Evolutionary conservation across 1,139 yeast species (phyloP), one percentile per base, ranked within the genome.

Genomic region (Diutina neorugosa): DNA sequence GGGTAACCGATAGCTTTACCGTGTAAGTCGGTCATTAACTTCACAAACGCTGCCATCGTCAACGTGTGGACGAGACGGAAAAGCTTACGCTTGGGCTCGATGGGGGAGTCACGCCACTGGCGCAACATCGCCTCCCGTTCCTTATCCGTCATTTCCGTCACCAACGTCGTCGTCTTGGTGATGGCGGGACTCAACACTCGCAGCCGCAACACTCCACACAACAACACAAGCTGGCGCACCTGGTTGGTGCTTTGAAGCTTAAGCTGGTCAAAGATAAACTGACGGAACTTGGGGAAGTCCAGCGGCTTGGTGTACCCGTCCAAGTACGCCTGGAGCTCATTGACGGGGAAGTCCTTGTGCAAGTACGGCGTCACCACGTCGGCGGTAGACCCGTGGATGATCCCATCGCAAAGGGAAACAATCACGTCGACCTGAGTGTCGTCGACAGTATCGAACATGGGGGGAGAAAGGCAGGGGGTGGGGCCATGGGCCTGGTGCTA

Each of bases 51-150:
- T 8, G 65, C 53, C n/a, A 65, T 54, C 1, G 70, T 57, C 27
- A 73, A 51, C 8, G 68, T 54, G 20, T 57, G 53, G 41, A 72
- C 53, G 51, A 66, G 55, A 53, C 64, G 61, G 58, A 66, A 72
- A 21, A 74, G 56, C 52, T 66, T 62, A 52, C 74, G 64, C 51
- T 67, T 66, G 3, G 55, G 53, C 2, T 61, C 57, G 21, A 74
- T 23, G 1, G 71, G 71, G 4, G 76, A 71, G 56, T 70, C 70
- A 54, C 74, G 64, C 78, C 77, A 74, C 4, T 68, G 60, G 14
- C 56, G 57, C 47, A 74, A 59, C 44, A 74, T 55, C 4, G 54
- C 58, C 53, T 66, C 69, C 51, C 67, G 63, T 56, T 74, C 69
- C 11, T 61, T 58, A 7, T 60, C 46, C 0, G 68, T 53, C 79